Base-by-base conservation (phyloP, 2,329 filamentous ascomycete genomes). In the Pestalotiopsis sp. region DNA sequence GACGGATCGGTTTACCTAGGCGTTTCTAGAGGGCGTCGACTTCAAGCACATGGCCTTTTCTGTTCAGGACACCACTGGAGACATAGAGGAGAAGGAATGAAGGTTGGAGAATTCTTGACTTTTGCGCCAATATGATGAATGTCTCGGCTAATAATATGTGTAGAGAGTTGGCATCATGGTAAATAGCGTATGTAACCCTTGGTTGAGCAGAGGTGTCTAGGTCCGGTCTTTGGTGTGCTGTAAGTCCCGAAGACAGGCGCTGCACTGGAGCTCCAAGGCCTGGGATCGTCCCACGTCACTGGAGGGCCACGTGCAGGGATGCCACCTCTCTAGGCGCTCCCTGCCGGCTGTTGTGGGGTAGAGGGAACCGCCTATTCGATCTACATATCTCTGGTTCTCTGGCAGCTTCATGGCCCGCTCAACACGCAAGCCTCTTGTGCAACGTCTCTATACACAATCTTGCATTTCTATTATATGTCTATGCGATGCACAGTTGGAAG, bases 131-230 rank as follows among this genome's bases (percentile, higher is more conserved):
- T 39, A 23, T 59, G 57, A 4, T 36, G 31, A 36, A 36, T 62
- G 59, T 62, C 13, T 62, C 59, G 59, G 57, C 23, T 59, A 23
- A 36, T 39, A 36, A 39, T 62, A 17, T 62, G 59, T 62, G 41
- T 31, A 62, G 59, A 62, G 38, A 62, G 36, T 36, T 62, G 59
- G 59, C 59, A 27, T 39, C 59, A 36, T 36, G 38, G 57, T 59
- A 23, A 25, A 36, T 20, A 20, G 23, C 23, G 23, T 59, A 36
- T 59, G 23, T 13, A 59, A 59, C 27, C 31, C 57, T 59, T 23
- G 23, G 57, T 13, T 36, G 25, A 59, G 57, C 57, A 13, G 12
- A 17, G 5, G 25, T 52, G 45, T 52, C 45, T 52, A 52, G 45
- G 14, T 52, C 45, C 45, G 20, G 31, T 36, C 20, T 20, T 52